Conservation (phyloP, 495 filamentous ascomycete species). For the Cladorrhinum samala region DNA sequence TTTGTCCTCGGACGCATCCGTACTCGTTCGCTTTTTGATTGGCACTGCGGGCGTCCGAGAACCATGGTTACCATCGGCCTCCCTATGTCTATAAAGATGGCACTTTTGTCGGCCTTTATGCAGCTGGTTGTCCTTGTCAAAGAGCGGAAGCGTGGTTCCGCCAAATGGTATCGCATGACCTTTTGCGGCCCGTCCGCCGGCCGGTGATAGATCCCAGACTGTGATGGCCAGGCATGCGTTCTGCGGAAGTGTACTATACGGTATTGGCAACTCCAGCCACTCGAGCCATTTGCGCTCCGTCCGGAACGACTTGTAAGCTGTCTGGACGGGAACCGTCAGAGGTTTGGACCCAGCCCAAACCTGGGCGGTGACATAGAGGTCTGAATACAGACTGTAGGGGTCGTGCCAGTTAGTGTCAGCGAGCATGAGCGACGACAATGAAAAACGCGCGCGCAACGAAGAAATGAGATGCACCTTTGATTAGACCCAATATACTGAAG, state of each 20-base stretch:
- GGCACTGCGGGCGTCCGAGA: constrained; percentile 70
- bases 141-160: constrained; percentile 83
- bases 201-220: constrained; percentile 87
- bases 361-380: constrained; percentile 88
- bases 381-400: constrained; percentile 56
- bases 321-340: constrained; percentile 84
- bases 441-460: not conserved
- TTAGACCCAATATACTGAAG: constrained; percentile 82
- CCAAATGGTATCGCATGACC: constrained; percentile 86
- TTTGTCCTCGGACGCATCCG: constrained; percentile 45
- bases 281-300: constrained; percentile 82
- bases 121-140: constrained; percentile 82
- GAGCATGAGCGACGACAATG: constrained; percentile 30
- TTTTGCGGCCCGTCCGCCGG: constrained; percentile 54
- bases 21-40: constrained; percentile 39
- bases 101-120: constrained; percentile 92
- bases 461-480: constrained; percentile 18
- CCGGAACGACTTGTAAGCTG: constrained; percentile 84
- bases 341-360: constrained; percentile 96
- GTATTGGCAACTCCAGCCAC: constrained; percentile 84
- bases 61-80: constrained; percentile 78
- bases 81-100: constrained; percentile 69
- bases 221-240: constrained; percentile 86
- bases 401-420: constrained; percentile 17
- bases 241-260: constrained; percentile 70